These are phyloP conservation scores for Emiliania huxleyi DNA, from an alignment of 78 protist species.

Conservation along the genomic window DNA sequence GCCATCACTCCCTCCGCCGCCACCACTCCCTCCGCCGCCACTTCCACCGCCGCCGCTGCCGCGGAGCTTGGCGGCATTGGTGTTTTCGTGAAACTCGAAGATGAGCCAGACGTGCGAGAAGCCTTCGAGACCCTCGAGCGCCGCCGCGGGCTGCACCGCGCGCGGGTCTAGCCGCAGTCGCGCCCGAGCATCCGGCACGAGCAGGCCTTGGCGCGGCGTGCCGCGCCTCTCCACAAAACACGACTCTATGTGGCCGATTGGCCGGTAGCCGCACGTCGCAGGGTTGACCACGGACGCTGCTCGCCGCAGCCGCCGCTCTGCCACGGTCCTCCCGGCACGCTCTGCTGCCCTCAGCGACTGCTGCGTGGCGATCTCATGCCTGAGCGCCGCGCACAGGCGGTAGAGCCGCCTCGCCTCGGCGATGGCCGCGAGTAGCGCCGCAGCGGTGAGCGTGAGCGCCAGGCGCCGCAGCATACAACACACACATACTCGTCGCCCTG, in stretches of 20 bases:
- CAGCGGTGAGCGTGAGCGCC: no score
- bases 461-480: no score
- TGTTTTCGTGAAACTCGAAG: conserved; percentile 21
- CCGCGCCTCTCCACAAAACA: neutral
- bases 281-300: no score
- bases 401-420: no score
- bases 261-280: neutral
- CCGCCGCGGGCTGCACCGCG: neutral
- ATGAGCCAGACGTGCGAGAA: conserved; percentile 35
- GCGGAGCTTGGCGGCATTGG: conserved; percentile 2
- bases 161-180: neutral
- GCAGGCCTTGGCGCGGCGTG: neutral
- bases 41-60: neutral
- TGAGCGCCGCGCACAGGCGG: no score
- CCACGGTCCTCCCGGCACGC: no score
- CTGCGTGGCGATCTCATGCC: no score
- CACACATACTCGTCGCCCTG: no score
- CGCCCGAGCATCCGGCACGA: neutral
- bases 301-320: no score
- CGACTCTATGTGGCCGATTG: neutral
- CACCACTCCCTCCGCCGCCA: neutral
- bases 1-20: no score
- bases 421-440: no score
- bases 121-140: conserved; percentile 27
- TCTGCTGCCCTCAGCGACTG: no score